Evolutionary conservation across 116 monocot genomes (phyloP).

Genomic region (Phalaenopsis hybrid): DNA sequence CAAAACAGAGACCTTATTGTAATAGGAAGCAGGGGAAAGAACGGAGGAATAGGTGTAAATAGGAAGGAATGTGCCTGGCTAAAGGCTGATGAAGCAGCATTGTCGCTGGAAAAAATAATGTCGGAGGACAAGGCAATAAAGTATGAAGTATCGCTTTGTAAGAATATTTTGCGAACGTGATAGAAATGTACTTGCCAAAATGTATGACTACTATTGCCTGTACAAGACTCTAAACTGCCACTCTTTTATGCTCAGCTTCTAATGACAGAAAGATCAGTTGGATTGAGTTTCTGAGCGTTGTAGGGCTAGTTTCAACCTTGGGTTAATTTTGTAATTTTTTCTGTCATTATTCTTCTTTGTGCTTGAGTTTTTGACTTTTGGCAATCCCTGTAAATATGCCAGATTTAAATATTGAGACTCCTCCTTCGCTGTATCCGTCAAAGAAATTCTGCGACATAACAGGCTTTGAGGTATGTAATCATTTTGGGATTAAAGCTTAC

Average conservation of each 20-base stretch:
- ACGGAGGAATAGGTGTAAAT: not conserved
- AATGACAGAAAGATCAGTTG: not conserved
- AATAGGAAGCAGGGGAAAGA: not conserved
- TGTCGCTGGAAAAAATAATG: not conserved
- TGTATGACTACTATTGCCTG: not conserved
- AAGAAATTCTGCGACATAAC: conserved; percentile 96
- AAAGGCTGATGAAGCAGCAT: not conserved
- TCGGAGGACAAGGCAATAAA: not conserved
- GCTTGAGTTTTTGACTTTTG: not conserved
- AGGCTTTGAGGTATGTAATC: conserved; percentile 71
- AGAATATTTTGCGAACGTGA: not conserved
- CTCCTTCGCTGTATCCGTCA: conserved; percentile 82
- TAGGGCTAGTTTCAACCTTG: not conserved
- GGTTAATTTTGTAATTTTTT: not conserved
- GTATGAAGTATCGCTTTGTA: not conserved
- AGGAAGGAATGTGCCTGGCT: not conserved
- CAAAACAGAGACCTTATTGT: not conserved
- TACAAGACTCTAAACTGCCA: not conserved
- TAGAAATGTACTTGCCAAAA: not conserved
- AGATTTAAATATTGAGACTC: conserved; percentile 85
- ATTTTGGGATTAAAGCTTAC: too few relatives aligned
- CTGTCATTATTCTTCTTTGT: not conserved
- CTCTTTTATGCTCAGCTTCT: not conserved
- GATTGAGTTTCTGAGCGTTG: not conserved
- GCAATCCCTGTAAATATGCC: conserved; percentile 3